Base-by-base conservation (phyloP, 2,329 filamentous ascomycete genomes). In the Coleophoma crateriformis region DNA sequence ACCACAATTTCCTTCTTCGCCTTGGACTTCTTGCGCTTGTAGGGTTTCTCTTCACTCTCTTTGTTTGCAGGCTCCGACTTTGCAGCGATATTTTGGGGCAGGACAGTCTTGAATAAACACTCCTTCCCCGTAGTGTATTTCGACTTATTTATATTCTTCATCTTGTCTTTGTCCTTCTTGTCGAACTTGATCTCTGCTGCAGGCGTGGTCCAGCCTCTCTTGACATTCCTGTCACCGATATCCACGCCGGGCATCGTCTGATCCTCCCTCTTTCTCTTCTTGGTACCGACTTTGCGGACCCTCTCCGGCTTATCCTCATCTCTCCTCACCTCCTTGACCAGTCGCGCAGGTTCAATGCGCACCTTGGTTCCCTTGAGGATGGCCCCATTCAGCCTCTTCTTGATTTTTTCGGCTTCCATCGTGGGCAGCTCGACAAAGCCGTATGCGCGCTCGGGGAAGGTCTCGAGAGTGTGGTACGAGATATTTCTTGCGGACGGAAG, bases 371-470 rank as follows among this genome's bases (percentile, higher is more conserved):
- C 94, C 64, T 87, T 94, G 50, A 99, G 71, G 20, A 88, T 86
- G 2, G 86, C 81, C 33, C 92, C 92, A 73, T 96, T 88, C 45
- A 97, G 77, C 71, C 94, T 97, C 71, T 87, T 92, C 71, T 85
- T 90, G 48, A 97, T 70, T 68, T 90, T 95, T n/a, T 92, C 87
- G 10, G 92, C 94, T 57, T 95, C 90, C 68, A 82, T 80, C 3
- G 67, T 70, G 0, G 91, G 91, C 35, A 99, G 71, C 43, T 95
- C 90, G 52, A 97, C 75, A 70, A 88, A 99, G 49, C 92, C 94
- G 81, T 90, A 99, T 47, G 81, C 85, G 64, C 82, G 87, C 57
- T 99, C 94, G 13, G 92, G 92, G 55, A 95, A 96, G 1, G 91
- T 91, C 63, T 90, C 81, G 57, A 96, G 71, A 5, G 76, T 75